A percentile compares a stretch with the other conserved stretches of the same genome.
phyloP scores from a whole-genome alignment of 495 filamentous ascomycete genomes.

The Patellaria atrata region DNA sequence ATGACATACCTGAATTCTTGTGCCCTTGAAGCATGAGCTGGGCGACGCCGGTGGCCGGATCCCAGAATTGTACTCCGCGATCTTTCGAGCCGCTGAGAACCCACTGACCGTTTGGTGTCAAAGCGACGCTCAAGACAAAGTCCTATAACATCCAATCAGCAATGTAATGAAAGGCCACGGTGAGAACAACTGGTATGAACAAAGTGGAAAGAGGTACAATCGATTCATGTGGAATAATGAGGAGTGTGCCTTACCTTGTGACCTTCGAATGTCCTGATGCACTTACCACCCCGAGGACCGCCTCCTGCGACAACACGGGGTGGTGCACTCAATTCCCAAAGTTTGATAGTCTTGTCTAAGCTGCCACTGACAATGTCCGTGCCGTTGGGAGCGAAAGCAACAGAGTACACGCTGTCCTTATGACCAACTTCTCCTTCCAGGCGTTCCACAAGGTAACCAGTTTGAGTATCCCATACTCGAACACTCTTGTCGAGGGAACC shows the following conservation, averaged over 20 bases:
- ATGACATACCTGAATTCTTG: slow-evolving; percentile 30
- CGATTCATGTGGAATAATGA: too few relatives aligned
- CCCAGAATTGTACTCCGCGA: slow-evolving; percentile 32
- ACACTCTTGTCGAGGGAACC: slow-evolving; percentile 31
- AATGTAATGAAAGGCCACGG: too few relatives aligned
- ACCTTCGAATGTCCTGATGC: slow-evolving; percentile 30
- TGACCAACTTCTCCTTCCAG: slow-evolving; percentile 31
- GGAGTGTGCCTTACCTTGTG: slow-evolving; percentile 31
- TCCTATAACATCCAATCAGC: slow-evolving; percentile 16
- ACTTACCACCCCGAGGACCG: slow-evolving; percentile 23
- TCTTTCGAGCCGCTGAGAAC: slow-evolving; percentile 30
- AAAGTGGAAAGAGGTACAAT: too few relatives aligned
- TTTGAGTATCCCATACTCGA: slow-evolving; percentile 29
- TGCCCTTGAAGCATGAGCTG: slow-evolving; percentile 32
- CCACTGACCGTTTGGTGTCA: slow-evolving; percentile 29
- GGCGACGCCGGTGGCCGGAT: slow-evolving; percentile 27
- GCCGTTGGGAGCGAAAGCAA: slow-evolving; percentile 28
- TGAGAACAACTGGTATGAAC: too few relatives aligned
- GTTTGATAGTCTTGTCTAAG: slow-evolving; percentile 33
- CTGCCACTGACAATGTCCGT: slow-evolving; percentile 26
- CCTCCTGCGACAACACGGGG: slow-evolving; percentile 16
- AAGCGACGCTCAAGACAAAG: slow-evolving; percentile 30
- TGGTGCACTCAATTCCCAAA: slow-evolving; percentile 28
- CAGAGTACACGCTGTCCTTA: slow-evolving; percentile 30
- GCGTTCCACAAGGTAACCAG: slow-evolving; percentile 23